Evolutionary conservation across 148 eudicot species (phyloP).

Genomic region (Linanthus parryae): DNA sequence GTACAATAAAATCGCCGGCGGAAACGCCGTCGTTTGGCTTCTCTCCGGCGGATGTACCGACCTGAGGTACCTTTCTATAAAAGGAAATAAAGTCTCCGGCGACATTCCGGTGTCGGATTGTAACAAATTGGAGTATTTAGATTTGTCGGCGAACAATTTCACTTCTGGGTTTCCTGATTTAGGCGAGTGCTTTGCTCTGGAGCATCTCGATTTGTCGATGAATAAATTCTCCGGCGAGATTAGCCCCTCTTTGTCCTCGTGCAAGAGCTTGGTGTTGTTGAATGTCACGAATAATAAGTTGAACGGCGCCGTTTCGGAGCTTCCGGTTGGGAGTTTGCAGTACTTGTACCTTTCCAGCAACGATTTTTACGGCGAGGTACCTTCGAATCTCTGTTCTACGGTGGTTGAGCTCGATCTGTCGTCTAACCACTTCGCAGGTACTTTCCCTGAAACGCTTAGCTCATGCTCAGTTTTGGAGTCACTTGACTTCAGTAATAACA

Average conservation of each 20-base stretch:
- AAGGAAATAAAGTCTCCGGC: slow-evolving; percentile 54
- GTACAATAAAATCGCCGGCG: slow-evolving; percentile 44
- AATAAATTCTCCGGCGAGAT: slow-evolving; percentile 53
- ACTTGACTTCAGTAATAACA: slow-evolving; percentile 59
- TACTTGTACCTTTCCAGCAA: slow-evolving; percentile 41
- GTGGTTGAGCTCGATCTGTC: slow-evolving; percentile 63
- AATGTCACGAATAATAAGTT: slow-evolving; percentile 50
- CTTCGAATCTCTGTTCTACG: slow-evolving; percentile 33
- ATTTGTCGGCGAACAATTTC: slow-evolving; percentile 65
- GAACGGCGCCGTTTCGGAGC: slow-evolving; percentile 30
- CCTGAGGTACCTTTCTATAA: slow-evolving; percentile 36
- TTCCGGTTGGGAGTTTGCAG: slow-evolving; percentile 30
- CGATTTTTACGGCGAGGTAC: slow-evolving; percentile 35
- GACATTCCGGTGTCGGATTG: slow-evolving; percentile 35
- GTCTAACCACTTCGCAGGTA: slow-evolving; percentile 54
- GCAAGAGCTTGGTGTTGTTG: slow-evolving; percentile 38
- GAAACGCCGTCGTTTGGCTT: slow-evolving; percentile 40
- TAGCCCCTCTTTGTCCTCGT: slow-evolving; percentile 27
- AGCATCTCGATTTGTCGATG: slow-evolving; percentile 61
- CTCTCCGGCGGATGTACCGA: slow-evolving; percentile 34
- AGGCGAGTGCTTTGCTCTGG: slow-evolving; percentile 29
- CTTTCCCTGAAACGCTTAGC: slow-evolving; percentile 53
- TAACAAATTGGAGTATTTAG: slow-evolving; percentile 37
- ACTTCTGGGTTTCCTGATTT: slow-evolving; percentile 39
- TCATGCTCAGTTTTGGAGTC: slow-evolving; percentile 43